Conservation (phyloP, 352 stramenopile species). For the Globisporangium perplexum region DNA sequence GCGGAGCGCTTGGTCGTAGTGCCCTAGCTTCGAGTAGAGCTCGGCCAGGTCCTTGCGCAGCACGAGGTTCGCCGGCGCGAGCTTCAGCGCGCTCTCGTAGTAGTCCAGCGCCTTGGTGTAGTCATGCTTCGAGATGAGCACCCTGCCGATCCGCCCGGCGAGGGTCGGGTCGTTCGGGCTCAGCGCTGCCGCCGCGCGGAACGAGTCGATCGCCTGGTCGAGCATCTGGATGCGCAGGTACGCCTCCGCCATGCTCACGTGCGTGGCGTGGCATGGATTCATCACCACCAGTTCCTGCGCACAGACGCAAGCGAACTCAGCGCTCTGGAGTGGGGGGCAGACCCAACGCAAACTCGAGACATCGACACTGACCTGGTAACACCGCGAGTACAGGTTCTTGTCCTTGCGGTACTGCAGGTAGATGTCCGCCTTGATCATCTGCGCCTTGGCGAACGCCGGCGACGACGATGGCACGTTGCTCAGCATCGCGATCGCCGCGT, state of each 20-base stretch:
- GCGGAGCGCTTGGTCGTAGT: slow-evolving; percentile 79
- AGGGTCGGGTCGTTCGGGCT: slow-evolving; percentile 72
- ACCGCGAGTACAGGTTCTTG: slow-evolving; percentile 85
- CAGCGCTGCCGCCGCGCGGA: slow-evolving; percentile 48
- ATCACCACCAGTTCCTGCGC: slow-evolving; percentile 75
- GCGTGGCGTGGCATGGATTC: slow-evolving; percentile 59
- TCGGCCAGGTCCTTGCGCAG: slow-evolving; percentile 88
- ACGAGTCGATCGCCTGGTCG: slow-evolving; percentile 81
- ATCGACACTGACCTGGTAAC: slow-evolving; percentile 47
- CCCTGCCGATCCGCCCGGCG: slow-evolving; percentile 82
- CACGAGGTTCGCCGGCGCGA: slow-evolving; percentile 64
- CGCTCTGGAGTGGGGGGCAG: not conserved
- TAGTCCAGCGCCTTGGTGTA: slow-evolving; percentile 92
- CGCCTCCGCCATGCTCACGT: slow-evolving; percentile 88
- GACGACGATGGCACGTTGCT: slow-evolving; percentile 75
- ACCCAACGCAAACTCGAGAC: not conserved
- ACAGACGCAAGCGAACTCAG: not conserved
- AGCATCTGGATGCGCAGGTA: slow-evolving; percentile 91
- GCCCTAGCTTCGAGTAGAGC: slow-evolving; percentile 83
- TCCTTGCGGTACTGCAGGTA: slow-evolving; percentile 91
- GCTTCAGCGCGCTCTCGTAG: slow-evolving; percentile 88
- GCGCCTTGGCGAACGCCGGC: slow-evolving; percentile 78
- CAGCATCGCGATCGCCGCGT: slow-evolving; percentile 87
- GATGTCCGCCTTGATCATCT: slow-evolving; percentile 93
- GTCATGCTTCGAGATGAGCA: slow-evolving; percentile 92